Percentiles rank a stretch among this genome's conserved stretches.
phyloP scores from a whole-genome alignment of 2,329 filamentous ascomycete species.

The Zymoseptoria tritici region DNA sequence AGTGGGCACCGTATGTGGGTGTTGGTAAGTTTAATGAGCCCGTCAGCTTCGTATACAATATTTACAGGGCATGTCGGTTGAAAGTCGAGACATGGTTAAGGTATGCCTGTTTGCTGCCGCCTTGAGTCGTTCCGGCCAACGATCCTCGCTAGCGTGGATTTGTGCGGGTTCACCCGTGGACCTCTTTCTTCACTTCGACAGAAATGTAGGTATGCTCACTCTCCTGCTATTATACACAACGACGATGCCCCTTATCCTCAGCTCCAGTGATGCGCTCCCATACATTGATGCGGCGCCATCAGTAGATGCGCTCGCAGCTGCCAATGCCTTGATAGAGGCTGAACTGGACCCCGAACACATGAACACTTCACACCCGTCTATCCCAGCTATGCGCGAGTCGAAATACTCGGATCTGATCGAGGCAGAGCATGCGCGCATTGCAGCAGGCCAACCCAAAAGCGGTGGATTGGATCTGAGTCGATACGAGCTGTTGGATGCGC shows the following conservation, averaged over 20 bases:
- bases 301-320: constrained; percentile 53
- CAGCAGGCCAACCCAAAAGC: constrained; percentile 40
- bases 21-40: neutral
- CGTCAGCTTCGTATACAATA: neutral
- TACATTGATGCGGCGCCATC: constrained; percentile 76
- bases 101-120: neutral
- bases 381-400: constrained; percentile 47
- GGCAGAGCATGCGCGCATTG: constrained; percentile 61
- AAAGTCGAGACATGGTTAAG: neutral
- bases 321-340: constrained; percentile 60
- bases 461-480: constrained; percentile 65
- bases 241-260: constrained; percentile 58
- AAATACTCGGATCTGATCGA: constrained; percentile 60
- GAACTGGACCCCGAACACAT: constrained; percentile 51
- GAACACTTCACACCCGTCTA: constrained; percentile 49
- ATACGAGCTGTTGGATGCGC: constrained; percentile 69
- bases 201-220: neutral
- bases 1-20: neutral
- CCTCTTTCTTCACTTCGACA: neutral
- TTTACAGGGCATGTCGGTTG: neutral
- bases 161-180: neutral
- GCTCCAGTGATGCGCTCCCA: constrained; percentile 71
- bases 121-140: neutral
- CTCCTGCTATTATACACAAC: neutral
- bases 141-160: neutral